Percentiles rank a stretch among this genome's conserved stretches.
phyloP scores from a whole-genome alignment of 164 flowering plant genomes.

The Litsea cubeba region DNA sequence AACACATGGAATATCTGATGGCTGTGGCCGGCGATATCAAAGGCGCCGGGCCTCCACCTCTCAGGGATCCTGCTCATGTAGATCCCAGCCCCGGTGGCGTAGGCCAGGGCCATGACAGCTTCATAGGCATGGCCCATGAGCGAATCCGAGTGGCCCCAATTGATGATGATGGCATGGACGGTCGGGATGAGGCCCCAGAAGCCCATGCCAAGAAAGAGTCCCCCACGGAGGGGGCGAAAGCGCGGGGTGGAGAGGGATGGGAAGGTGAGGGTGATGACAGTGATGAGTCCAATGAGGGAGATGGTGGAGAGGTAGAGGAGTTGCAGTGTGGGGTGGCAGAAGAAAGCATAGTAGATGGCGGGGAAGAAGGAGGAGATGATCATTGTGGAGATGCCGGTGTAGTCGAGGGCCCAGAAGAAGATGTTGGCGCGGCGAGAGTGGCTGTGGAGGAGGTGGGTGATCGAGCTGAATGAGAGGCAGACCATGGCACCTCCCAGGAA shows the following conservation, averaged over 20 bases:
- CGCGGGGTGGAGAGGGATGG: constrained; percentile 62
- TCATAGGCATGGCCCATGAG: constrained; percentile 58
- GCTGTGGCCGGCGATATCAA: constrained; percentile 94
- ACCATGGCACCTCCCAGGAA: constrained; percentile 79
- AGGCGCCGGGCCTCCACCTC: constrained; percentile 86
- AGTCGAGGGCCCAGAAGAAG: constrained; percentile 95
- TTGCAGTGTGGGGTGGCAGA: constrained; percentile 40
- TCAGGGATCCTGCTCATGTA: constrained; percentile 80
- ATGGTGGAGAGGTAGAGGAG: constrained; percentile 66
- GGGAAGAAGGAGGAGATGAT: constrained; percentile 84
- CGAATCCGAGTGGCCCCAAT: constrained; percentile 49
- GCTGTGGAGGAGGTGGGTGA: constrained; percentile 92
- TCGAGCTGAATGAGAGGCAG: constrained; percentile 72
- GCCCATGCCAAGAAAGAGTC: constrained; percentile 76
- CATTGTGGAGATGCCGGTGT: constrained; percentile 90
- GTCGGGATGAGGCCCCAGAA: constrained; percentile 85
- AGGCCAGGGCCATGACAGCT: constrained; percentile 60
- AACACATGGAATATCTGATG: constrained; percentile 96
- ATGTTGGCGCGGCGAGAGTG: constrained; percentile 66
- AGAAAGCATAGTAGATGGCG: constrained; percentile 81
- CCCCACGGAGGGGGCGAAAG: constrained; percentile 63
- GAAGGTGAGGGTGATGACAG: constrained; percentile 57
- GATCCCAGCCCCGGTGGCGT: constrained; percentile 59
- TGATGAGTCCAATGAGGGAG: constrained; percentile 48
- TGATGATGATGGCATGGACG: constrained; percentile 52